Evolutionary conservation across 108 stramenopile species (phyloP).

Genomic region (Epipyxis sp.): DNA sequence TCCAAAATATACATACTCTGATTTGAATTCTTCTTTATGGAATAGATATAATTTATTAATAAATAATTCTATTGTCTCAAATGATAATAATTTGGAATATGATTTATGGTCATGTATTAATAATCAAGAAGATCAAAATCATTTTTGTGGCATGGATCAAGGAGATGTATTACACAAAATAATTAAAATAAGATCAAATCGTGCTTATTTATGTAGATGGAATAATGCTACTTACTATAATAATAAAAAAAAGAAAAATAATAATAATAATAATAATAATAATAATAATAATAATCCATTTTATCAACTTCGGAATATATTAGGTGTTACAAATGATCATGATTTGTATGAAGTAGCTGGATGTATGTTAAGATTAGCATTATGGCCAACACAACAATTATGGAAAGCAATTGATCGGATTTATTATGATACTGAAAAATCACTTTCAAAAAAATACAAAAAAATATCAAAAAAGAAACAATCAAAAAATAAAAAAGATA

Average conservation of each 20-base stretch:
- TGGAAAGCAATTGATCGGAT: conserved; percentile 1
- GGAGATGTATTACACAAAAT: background rate
- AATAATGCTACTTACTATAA: background rate
- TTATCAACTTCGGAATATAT: background rate
- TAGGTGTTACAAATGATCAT: background rate
- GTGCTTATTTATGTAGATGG: background rate
- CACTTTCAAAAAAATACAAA: background rate
- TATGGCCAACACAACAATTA: conserved; percentile 2
- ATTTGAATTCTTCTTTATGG: too few species aligned
- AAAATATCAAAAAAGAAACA: background rate
- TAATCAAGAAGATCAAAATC: background rate
- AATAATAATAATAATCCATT: background rate
- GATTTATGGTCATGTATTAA: conserved; percentile 13
- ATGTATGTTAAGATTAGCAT: background rate
- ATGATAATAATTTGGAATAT: background rate
- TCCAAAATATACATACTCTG: too few species aligned
- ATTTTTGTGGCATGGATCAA: background rate
- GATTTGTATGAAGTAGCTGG: background rate
- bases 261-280: background rate
- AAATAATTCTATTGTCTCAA: too few species aligned
- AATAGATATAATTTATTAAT: too few species aligned
- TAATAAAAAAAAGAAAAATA: background rate
- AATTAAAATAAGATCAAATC: background rate
- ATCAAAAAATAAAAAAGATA: background rate
- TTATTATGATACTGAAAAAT: background rate